phyloP scores from a whole-genome alignment of 1,284 basidiomycete genomes.

The Pyrrhoderma lamaoense region DNA sequence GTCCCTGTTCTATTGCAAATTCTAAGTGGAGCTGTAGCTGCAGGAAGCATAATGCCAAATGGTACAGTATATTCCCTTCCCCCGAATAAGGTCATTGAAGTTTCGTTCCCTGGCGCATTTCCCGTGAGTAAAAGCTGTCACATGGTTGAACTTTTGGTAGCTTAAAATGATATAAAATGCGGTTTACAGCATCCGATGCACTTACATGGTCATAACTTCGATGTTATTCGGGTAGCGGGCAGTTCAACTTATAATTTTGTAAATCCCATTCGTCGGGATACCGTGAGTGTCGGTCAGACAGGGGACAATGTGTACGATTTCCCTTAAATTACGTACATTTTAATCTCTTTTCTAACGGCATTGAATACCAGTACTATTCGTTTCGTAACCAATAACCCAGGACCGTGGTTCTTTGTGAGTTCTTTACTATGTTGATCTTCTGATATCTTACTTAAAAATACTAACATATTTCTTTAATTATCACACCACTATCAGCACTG shows the following conservation, averaged over 20 bases:
- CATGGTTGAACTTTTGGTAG: background rate
- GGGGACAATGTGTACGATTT: constrained; percentile 24
- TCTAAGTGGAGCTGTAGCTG: constrained; percentile 27
- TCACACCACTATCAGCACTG: constrained; percentile 2
- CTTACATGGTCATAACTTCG: constrained; percentile 22
- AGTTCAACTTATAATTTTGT: constrained; percentile 26
- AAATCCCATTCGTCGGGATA: constrained; percentile 29
- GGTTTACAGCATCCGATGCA: constrained; percentile 5
- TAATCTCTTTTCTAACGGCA: too few relatives aligned
- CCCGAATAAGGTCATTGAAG: constrained; percentile 29
- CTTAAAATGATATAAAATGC: background rate
- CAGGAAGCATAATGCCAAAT: constrained; percentile 28
- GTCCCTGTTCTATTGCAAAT: constrained; percentile 34
- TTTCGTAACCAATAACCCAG: constrained; percentile 19
- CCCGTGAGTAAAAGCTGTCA: background rate
- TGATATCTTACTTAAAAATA: too few relatives aligned
- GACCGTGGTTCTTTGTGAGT: constrained; percentile 13
- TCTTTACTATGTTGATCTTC: too few relatives aligned
- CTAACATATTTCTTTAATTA: too few relatives aligned
- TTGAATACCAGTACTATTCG: too few relatives aligned
- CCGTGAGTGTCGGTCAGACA: constrained; percentile 25
- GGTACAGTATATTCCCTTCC: constrained; percentile 27
- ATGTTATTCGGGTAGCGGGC: constrained; percentile 27
- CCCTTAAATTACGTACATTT: too few relatives aligned
- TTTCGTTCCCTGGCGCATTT: constrained; percentile 26